Evolutionary conservation across 148 eudicot species (phyloP), one percentile per base, ranked within the genome.

Genomic region (Chenopodium suecicum): DNA sequence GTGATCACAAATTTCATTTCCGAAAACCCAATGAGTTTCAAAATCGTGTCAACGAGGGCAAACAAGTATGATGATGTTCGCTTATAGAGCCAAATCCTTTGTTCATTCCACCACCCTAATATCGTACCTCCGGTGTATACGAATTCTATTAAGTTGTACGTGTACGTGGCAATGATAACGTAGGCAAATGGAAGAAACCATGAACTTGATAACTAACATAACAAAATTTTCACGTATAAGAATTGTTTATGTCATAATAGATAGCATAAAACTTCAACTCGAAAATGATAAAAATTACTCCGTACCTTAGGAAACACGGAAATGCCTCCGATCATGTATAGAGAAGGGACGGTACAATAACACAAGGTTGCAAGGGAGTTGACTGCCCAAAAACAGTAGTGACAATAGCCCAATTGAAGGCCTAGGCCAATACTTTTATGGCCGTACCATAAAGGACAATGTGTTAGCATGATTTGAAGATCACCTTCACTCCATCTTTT

Each of bases 401-500:
- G 46, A n/a, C 44, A 69, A 60, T 92, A 94, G 41, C 89, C 87
- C 84, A 96, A 76, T 70, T 83, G 83, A 80, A 80, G 95, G 52
- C 82, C 86, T 9, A 85, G 81, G 37, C 73, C 79, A 10, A 94
- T 85, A 79, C 50, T 94, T 29, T 89, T 90, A 32, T 78, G 82
- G 4, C 97, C 99, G 79, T 87, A 87, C 83, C 85, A 82, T 4
- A 87, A 76, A 46, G 98, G 98, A 78, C 92, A 89, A 73, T 94
- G 82, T 80, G 84, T 84, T 25, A 96, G 78, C 77, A 92, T 50
- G 71, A 96, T 88, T 78, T 88, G 92, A 1, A 96, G 79, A 32
- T 92, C 83, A 10, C 99, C 99, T 83, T 94, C 98, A 7, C 98
- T 87, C 99, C 99, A 96, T 85, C 99, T 90, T 84, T 91, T 92